A percentile compares a stretch with the other conserved stretches of the same genome.
phyloP scores from a whole-genome alignment of 192 early-diverging fungal genomes.

The Chytriomyces confervae region DNA sequence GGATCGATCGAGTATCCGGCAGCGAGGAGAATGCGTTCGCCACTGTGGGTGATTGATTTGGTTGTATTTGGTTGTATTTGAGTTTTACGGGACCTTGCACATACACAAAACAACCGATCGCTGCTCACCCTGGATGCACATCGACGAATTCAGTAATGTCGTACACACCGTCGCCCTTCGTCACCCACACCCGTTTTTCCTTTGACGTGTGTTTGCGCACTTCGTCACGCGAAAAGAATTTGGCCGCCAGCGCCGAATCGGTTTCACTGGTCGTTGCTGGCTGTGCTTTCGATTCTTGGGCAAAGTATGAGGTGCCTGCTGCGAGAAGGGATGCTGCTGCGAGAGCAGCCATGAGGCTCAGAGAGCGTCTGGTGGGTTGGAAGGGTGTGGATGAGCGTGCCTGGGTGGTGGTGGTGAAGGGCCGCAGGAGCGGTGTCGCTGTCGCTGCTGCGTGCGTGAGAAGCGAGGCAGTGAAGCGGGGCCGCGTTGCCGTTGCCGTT shows the following conservation, averaged over 20 bases:
- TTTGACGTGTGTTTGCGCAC: slow-evolving; percentile 50
- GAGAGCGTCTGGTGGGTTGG: no score
- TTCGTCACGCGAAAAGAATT: slow-evolving; percentile 41
- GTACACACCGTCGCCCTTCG: slow-evolving; percentile 51
- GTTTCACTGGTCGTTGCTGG: neutral
- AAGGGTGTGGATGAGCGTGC: no score
- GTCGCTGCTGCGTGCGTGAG: no score
- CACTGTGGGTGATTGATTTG: slow-evolving; percentile 21
- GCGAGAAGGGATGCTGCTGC: no score
- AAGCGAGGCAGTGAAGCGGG: no score
- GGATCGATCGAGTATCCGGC: slow-evolving; percentile 61
- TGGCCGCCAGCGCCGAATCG: no score
- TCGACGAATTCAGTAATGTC: slow-evolving; percentile 62
- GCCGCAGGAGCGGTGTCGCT: no score
- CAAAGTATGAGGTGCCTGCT: no score
- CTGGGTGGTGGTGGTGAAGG: no score
- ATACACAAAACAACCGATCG: neutral
- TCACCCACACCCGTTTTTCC: slow-evolving; percentile 54
- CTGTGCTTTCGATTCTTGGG: neutral
- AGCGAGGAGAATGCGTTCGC: slow-evolving; percentile 57
- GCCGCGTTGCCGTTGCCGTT: no score
- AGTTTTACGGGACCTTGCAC: neutral
- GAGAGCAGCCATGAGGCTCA: no score
- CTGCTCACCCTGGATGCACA: slow-evolving; percentile 51
- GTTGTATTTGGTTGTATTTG: neutral